phyloP scores from a whole-genome alignment of 2,329 filamentous ascomycete species.

The Neoascochyta sp. region DNA sequence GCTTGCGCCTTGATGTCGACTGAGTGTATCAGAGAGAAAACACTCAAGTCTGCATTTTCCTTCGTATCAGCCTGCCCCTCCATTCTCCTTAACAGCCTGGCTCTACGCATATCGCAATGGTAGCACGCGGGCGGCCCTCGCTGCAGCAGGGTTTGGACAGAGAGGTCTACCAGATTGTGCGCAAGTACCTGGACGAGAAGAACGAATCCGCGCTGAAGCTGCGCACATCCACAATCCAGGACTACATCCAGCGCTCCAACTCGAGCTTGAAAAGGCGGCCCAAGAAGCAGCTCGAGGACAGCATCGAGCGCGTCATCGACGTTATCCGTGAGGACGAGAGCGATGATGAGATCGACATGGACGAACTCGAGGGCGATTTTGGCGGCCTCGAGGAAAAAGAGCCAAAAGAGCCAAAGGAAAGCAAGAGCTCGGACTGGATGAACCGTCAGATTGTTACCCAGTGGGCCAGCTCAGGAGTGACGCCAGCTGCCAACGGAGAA shows the following conservation, averaged over 20 bases:
- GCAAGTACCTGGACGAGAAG: constrained; percentile 69
- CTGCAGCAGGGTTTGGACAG: constrained; percentile 43
- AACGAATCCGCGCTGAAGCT: constrained; percentile 47
- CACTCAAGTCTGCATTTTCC: too few species aligned
- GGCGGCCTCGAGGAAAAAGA: constrained; percentile 12
- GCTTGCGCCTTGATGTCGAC: too few species aligned
- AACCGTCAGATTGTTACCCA: constrained; percentile 62
- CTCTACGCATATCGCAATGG: constrained; percentile 16
- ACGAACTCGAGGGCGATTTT: constrained; percentile 44
- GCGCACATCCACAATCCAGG: constrained; percentile 64
- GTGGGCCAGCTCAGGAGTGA: constrained; percentile 45
- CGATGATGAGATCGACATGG: constrained; percentile 48
- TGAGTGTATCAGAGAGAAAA: too few species aligned
- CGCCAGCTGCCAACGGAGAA: constrained; percentile 26
- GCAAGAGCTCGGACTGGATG: constrained; percentile 52
- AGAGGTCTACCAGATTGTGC: constrained; percentile 70
- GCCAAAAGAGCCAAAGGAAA: constrained; percentile 13
- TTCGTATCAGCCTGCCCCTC: too few species aligned
- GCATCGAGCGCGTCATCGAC: constrained; percentile 76
- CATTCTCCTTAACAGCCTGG: too few species aligned
- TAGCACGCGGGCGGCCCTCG: constrained; percentile 25
- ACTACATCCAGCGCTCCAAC: constrained; percentile 78
- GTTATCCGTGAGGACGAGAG: constrained; percentile 64
- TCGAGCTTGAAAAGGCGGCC: constrained; percentile 79
- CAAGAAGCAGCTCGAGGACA: constrained; percentile 76